Conservation (phyloP, 345 rosid genomes). For the Trapa bicornis region DNA sequence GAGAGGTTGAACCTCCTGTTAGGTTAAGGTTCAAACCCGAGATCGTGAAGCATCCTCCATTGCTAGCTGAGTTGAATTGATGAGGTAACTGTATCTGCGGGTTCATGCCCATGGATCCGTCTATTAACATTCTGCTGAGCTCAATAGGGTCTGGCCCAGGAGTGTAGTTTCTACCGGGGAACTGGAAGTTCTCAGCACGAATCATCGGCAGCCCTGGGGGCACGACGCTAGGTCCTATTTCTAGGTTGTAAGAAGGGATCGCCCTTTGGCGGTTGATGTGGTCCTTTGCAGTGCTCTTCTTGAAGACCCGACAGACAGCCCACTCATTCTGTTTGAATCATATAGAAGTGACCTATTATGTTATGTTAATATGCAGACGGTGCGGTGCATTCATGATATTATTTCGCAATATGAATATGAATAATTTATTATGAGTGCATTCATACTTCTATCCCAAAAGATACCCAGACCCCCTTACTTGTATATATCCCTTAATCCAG, state of each 20-base stretch:
- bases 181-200: conserved; percentile 33
- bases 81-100: conserved; percentile 31
- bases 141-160: conserved; percentile 52
- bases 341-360: background rate
- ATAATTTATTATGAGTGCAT: too few relatives aligned
- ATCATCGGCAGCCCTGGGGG: conserved; percentile 22
- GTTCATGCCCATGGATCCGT: conserved; percentile 22
- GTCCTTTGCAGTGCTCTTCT: conserved; percentile 76
- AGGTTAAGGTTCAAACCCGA: conserved; percentile 78
- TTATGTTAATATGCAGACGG: too few relatives aligned
- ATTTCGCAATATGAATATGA: too few relatives aligned
- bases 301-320: conserved; percentile 92
- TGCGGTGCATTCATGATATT: too few relatives aligned
- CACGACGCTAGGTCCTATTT: conserved; percentile 21
- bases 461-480: too few relatives aligned
- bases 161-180: conserved; percentile 35
- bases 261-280: conserved; percentile 44
- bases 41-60: conserved; percentile 36
- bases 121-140: conserved; percentile 51
- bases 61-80: conserved; percentile 10
- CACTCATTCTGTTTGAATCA: conserved; percentile 51
- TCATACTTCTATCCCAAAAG: too few relatives aligned
- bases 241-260: conserved; percentile 31
- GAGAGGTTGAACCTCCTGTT: conserved; percentile 32
- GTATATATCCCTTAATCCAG: too few relatives aligned